Base-by-base conservation (phyloP, 2,329 filamentous ascomycete genomes). In the Sarocladiaceae sp. region DNA sequence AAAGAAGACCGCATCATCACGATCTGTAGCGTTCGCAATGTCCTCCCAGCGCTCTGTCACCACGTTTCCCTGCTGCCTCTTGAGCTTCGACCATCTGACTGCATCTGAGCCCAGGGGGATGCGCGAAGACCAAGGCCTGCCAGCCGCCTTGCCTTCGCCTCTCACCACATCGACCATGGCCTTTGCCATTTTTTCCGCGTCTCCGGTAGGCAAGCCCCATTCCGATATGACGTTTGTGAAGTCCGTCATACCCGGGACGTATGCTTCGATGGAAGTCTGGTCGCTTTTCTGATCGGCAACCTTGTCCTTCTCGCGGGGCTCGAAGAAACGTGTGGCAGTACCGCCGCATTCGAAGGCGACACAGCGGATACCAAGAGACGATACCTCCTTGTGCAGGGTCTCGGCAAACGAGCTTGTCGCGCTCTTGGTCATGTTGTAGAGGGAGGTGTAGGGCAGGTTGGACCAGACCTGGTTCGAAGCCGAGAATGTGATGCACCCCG, bases 341-440 rank as follows among this genome's bases (percentile, higher is more conserved):
- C 58, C 61, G 3, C 61, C 61, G 32, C 51, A 58, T 46, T 63
- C 60, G 29, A 64, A 55, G 10, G 55, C 54, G 13, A 62, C 55
- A 33, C 53, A 56, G 16, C 48, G 43, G 37, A 64, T 54, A 2
- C 54, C 53, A n/a, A 62, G 44, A 2, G 53, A 48, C 12, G 39
- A 35, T 3, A 58, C 33, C 24, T 64, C 61, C 24, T 59, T 61
- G 48, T 55, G 47, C 6, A 64, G 53, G 2, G 48, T 29, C 45
- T 63, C 60, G 9, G 56, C 55, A 41, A 52, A 59, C 2, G 54
- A 37, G 32, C 51, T 56, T 3, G 59, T 47, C 3, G 55, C 57
- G 2, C 54, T 52, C 32, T 64, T 64, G 20, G 59, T 52, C 4
- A 56, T 51, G 6, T 51, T 50, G 46, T 64, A 64, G 45, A 58